These are phyloP conservation scores for Starmerella geochares DNA, from an alignment of 805 yeast species.

Conservation along the genomic window DNA sequence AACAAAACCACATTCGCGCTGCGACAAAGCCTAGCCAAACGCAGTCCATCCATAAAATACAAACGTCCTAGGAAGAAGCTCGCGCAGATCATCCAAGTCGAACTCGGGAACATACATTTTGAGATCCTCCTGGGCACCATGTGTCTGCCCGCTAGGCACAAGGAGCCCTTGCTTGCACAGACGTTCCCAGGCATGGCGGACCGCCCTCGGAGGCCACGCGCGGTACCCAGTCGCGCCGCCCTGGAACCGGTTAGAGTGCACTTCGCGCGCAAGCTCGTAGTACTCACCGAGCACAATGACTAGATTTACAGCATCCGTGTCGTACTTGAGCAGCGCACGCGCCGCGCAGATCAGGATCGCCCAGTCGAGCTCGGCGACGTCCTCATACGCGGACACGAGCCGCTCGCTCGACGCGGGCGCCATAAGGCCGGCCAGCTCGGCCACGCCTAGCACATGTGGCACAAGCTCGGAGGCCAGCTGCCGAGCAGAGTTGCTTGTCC, in stretches of 20 bases:
- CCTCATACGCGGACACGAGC: conserved; percentile 12
- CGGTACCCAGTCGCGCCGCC: conserved; percentile 2
- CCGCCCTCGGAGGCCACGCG: conserved; percentile 36
- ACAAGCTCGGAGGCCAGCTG: conserved; percentile 28
- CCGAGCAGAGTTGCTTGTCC: conserved; percentile 49
- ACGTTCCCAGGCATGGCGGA: conserved; percentile 66
- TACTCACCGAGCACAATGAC: conserved; percentile 73
- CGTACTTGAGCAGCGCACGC: conserved; percentile 52
- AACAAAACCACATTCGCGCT: no score
- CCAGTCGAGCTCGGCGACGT: conserved; percentile 61
- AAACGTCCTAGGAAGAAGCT: conserved; percentile 32
- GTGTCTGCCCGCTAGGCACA: conserved; percentile 31
- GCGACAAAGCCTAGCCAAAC: background rate
- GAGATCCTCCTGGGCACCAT: conserved; percentile 36
- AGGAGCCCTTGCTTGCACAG: conserved; percentile 48
- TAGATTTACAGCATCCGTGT: conserved; percentile 55
- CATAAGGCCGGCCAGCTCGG: conserved; percentile 3
- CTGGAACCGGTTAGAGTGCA: conserved; percentile 34
- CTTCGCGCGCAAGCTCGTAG: conserved; percentile 39
- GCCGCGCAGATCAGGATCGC: conserved; percentile 66
- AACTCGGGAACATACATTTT: conserved; percentile 31
- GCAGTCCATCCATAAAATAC: conserved; percentile 35
- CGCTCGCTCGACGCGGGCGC: conserved; percentile 17
- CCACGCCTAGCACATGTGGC: conserved; percentile 10
- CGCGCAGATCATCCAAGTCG: conserved; percentile 30